phyloP scores from a whole-genome alignment of 352 stramenopile genomes.

The Phytophthora melonis region DNA sequence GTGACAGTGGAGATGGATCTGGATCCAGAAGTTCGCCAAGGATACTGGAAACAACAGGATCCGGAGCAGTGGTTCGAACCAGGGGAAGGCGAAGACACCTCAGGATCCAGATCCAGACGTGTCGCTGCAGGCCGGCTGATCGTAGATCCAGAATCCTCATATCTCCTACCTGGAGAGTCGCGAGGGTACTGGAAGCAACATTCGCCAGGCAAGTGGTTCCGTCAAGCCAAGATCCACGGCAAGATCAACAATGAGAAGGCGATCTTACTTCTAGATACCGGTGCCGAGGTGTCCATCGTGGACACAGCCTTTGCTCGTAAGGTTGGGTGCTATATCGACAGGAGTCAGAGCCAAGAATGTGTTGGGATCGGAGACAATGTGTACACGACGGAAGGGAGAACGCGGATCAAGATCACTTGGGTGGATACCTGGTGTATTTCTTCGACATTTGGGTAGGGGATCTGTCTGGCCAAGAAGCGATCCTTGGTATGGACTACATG shows the following conservation, averaged over 20 bases:
- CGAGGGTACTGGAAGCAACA: slow-evolving; percentile 1
- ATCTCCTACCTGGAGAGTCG: neutral
- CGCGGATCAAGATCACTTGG: neutral
- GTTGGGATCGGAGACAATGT: neutral
- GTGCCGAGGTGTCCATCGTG: neutral
- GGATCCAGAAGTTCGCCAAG: slow-evolving; percentile 7
- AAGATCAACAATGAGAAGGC: neutral
- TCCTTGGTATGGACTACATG: slow-evolving; percentile 14
- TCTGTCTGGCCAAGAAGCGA: neutral
- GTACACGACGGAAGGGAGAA: neutral
- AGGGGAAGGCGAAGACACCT: neutral
- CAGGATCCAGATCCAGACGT: neutral
- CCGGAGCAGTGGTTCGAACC: neutral
- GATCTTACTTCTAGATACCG: neutral
- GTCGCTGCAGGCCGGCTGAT: neutral
- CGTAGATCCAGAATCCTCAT: neutral
- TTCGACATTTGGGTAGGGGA: neutral
- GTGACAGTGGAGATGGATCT: neutral
- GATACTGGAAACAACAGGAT: neutral
- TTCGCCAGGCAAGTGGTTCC: neutral
- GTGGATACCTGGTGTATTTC: neutral
- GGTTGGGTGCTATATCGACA: neutral
- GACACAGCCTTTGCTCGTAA: neutral
- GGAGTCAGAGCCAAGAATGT: neutral
- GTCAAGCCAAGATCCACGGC: neutral